Conservation (phyloP, 208 protist genomes). For the Acanthamoeba sp. region DNA sequence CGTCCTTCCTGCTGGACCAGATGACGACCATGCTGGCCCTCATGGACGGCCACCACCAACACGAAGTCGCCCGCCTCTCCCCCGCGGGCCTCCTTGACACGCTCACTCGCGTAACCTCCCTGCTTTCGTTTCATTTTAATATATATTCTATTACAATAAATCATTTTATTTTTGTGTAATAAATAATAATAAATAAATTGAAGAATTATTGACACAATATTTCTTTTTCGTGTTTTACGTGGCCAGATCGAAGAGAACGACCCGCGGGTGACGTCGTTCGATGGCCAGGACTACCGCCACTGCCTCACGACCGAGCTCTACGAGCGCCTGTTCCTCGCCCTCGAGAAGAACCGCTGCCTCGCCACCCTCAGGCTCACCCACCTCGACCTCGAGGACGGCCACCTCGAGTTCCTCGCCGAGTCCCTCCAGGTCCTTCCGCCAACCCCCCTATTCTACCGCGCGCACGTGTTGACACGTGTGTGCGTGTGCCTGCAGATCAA, state of each 20-base stretch:
- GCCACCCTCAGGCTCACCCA: constrained; percentile 27
- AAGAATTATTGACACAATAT: background rate
- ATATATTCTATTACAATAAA: background rate
- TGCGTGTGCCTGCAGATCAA: background rate
- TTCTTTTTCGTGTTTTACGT: background rate
- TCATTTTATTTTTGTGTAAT: background rate
- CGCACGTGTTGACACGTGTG: background rate
- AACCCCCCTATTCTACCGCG: background rate
- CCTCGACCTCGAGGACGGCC: constrained; percentile 50
- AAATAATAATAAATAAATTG: background rate
- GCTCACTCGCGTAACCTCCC: background rate
- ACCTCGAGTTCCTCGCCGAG: constrained; percentile 22
- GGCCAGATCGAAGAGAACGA: constrained; percentile 40
- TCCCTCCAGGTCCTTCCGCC: constrained; percentile 12
- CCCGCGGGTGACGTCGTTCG: constrained; percentile 26
- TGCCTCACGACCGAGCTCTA: constrained; percentile 53
- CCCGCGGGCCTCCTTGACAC: background rate
- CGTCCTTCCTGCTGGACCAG: constrained; percentile 24
- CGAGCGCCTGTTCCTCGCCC: constrained; percentile 31
- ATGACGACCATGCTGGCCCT: constrained; percentile 47
- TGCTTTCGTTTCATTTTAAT: background rate
- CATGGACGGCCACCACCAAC: constrained; percentile 20
- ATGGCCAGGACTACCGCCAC: constrained; percentile 18
- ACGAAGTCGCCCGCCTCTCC: constrained; percentile 16
- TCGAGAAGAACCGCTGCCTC: constrained; percentile 44